Percentiles rank a stretch among this genome's conserved stretches.
Evolutionary conservation across 2,329 filamentous ascomycete species (phyloP).

Genomic region (Aspergillus neotritici): DNA sequence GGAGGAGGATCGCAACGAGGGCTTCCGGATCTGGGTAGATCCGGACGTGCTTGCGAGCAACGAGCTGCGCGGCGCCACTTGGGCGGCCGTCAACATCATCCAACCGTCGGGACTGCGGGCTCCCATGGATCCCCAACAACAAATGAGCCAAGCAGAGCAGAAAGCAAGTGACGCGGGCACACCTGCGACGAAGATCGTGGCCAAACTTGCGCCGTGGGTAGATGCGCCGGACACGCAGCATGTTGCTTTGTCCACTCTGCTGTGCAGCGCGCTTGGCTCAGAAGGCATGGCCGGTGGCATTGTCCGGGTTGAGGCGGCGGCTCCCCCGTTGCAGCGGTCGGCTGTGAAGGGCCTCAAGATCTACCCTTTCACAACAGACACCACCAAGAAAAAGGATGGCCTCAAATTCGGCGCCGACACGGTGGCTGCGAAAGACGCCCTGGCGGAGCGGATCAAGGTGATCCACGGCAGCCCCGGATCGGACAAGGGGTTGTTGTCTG

Average conservation of each 20-base stretch:
- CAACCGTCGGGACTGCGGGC: slow-evolving; percentile 71
- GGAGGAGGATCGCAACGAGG: slow-evolving; percentile 49
- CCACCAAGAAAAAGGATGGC: slow-evolving; percentile 55
- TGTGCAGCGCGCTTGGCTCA: slow-evolving; percentile 69
- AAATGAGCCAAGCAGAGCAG: slow-evolving; percentile 62
- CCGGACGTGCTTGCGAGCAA: slow-evolving; percentile 66
- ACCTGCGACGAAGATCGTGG: slow-evolving; percentile 64
- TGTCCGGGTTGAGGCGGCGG: slow-evolving; percentile 78
- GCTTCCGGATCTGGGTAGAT: slow-evolving; percentile 78
- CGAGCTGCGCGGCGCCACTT: slow-evolving; percentile 68
- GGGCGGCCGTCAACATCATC: slow-evolving; percentile 78
- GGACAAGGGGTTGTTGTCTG: slow-evolving; percentile 63
- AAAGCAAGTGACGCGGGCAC: slow-evolving; percentile 52
- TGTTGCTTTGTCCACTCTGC: slow-evolving; percentile 67
- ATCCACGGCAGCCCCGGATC: slow-evolving; percentile 59
- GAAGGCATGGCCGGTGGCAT: slow-evolving; percentile 76
- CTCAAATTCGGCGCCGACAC: slow-evolving; percentile 86
- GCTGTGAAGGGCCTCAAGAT: slow-evolving; percentile 66
- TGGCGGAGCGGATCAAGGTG: slow-evolving; percentile 63
- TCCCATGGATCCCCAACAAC: slow-evolving; percentile 62
- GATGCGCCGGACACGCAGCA: slow-evolving; percentile 79
- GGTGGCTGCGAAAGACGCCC: slow-evolving; percentile 71
- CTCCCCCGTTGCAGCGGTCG: slow-evolving; percentile 62
- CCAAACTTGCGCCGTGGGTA: slow-evolving; percentile 70
- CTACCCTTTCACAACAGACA: slow-evolving; percentile 65